A percentile compares a stretch with the other conserved stretches of the same genome.
phyloP scores from a whole-genome alignment of 805 yeast species.

The Brettanomyces naardenensis region DNA sequence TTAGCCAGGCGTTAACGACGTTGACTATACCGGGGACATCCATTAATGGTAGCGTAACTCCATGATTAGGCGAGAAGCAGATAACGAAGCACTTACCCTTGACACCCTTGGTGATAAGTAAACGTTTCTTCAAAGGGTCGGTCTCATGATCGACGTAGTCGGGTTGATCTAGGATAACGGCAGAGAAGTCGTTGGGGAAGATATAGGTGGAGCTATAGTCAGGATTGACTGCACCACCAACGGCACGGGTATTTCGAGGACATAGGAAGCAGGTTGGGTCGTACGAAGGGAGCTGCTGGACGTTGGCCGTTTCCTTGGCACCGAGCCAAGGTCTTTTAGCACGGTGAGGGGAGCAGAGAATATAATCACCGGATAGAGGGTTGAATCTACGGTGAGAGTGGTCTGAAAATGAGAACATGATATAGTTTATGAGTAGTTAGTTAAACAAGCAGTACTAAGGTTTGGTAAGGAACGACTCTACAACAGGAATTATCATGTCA shows the following conservation, averaged over 20 bases:
- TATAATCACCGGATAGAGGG: not conserved
- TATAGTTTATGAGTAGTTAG: no score
- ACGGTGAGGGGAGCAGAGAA: conserved; percentile 3
- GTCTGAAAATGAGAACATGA: no score
- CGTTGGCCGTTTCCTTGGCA: not conserved
- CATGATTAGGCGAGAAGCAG: conserved; percentile 2
- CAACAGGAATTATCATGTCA: no score
- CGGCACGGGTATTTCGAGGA: conserved; percentile 1
- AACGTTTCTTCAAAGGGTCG: not conserved
- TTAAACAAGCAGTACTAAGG: no score
- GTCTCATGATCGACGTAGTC: not conserved
- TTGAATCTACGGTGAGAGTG: conserved; percentile 1
- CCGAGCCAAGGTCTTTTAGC: conserved; percentile 3
- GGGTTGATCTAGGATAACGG: conserved; percentile 2
- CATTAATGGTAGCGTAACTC: conserved; percentile 1
- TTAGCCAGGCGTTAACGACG: not conserved
- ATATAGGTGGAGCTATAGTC: not conserved
- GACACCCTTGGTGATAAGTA: conserved; percentile 2
- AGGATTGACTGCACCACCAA: not conserved
- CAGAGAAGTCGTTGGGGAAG: conserved; percentile 1
- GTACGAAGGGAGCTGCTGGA: not conserved
- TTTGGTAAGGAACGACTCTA: no score
- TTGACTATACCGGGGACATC: not conserved
- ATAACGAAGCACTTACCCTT: conserved; percentile 2
- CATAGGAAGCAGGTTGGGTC: conserved; percentile 2